phyloP scores from a whole-genome alignment of 2,329 filamentous ascomycete genomes.

The Aspergillus eucalypticola region DNA sequence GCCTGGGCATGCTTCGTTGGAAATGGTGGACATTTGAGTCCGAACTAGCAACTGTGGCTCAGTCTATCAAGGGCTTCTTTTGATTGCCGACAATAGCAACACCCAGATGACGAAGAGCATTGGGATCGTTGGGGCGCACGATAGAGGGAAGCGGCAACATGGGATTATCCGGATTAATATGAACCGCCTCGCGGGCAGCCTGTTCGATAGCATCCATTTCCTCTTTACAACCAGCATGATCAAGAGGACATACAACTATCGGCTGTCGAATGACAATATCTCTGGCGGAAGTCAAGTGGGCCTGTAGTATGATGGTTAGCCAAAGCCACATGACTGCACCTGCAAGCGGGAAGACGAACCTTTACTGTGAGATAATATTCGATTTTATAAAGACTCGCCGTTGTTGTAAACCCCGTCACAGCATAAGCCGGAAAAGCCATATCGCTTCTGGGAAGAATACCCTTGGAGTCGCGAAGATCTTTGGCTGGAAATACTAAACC shows the following conservation, averaged over 20 bases:
- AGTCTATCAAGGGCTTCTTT: conserved; percentile 67
- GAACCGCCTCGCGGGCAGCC: conserved; percentile 86
- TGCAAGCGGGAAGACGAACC: conserved; percentile 52
- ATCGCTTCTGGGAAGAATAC: conserved; percentile 81
- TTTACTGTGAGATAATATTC: conserved; percentile 96
- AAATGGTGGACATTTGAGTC: neutral
- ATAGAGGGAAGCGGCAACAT: conserved; percentile 88
- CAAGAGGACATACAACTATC: conserved; percentile 93
- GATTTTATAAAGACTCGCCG: conserved; percentile 93
- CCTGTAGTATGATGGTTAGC: conserved; percentile 55
- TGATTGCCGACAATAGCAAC: conserved; percentile 63
- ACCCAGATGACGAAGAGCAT: conserved; percentile 60
- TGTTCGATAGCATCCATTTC: conserved; percentile 99
- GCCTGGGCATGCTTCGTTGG: neutral
- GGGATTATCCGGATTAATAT: conserved; percentile 84
- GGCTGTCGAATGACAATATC: conserved; percentile 88
- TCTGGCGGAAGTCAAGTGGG: conserved; percentile 79
- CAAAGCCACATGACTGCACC: conserved; percentile 2
- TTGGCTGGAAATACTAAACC: conserved; percentile 88
- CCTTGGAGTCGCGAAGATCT: conserved; percentile 82
- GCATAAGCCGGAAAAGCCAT: conserved; percentile 86
- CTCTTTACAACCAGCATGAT: conserved; percentile 93
- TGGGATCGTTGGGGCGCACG: conserved; percentile 72
- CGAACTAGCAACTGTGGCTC: conserved; percentile 32
- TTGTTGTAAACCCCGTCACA: conserved; percentile 88